Base-by-base conservation (phyloP, 345 rosid genomes). In the Citrus australasica region DNA sequence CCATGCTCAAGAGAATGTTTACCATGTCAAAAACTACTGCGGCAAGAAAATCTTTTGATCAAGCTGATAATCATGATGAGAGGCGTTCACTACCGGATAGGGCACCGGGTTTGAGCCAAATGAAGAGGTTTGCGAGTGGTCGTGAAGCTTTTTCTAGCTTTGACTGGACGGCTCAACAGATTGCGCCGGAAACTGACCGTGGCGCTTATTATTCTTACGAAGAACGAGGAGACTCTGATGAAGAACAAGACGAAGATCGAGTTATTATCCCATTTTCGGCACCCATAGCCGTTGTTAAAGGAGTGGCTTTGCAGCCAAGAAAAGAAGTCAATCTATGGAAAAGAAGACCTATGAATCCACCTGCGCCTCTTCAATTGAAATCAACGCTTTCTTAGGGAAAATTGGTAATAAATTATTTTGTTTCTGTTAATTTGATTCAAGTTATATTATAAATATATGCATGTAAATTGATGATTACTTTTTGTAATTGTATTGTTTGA, bases 251-350 rank as follows among this genome's bases (percentile, higher is more conserved):
- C 5, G 84, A 83, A 0, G 88, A 86, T 19, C 90, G 84, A 28
- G 71, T 78, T 16, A 87, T 80, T 0, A 83, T 92, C 25, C 93
- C 98, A 5, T 92, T 90, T 82, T 94, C 98, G 38, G 97, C 95
- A 30, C 95, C 97, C 5, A 86, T 94, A 21, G 60, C 25, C 63
- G 4, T 84, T 0, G 90, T 91, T 48, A 79, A 80, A 13, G 88
- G 76, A 32, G 55, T 55, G 40, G 76, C 75, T 63, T 74, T 86
- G 86, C 85, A 78, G 75, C 92, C 95, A 55, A 89, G 79, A 86
- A 82, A 88, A 79, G 98, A 96, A 84, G 75, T 96, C 61, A 94
- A 90, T 81, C 74, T 96, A 73, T 96, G 99, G 99, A 89, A 90
- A 85, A 85, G 98, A 84, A 90, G 99, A 87, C 90, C 92, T 69